Conservation (phyloP, 2,329 filamentous ascomycete species). For the Clarireedia homoeocarpa region DNA sequence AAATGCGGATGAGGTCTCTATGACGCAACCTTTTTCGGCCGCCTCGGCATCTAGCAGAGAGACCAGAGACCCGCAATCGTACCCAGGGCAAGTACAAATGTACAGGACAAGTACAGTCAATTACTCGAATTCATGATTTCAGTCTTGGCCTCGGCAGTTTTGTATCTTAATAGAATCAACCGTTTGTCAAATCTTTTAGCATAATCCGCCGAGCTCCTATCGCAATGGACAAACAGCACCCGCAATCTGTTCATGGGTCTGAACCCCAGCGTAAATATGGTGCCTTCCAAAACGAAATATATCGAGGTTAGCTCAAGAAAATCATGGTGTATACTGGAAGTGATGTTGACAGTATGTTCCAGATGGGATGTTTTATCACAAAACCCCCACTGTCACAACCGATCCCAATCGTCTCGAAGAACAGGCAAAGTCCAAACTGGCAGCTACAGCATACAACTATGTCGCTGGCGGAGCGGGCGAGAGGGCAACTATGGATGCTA, state of each 20-base stretch:
- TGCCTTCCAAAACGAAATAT: conserved; percentile 21
- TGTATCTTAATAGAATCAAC: too few species aligned
- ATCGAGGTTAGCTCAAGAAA: conserved; percentile 12
- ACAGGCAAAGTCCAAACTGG: conserved; percentile 43
- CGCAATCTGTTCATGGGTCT: conserved; percentile 13
- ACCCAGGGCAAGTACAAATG: too few species aligned
- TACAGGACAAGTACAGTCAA: too few species aligned
- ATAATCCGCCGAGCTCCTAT: neutral
- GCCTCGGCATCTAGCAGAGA: too few species aligned
- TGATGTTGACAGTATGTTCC: neutral
- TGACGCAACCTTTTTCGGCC: too few species aligned
- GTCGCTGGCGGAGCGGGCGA: conserved; percentile 56
- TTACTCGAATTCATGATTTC: too few species aligned
- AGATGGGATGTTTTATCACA: conserved; percentile 41
- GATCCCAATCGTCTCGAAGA: conserved; percentile 49
- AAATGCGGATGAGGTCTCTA: too few species aligned
- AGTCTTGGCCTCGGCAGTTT: too few species aligned
- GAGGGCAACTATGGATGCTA: conserved; percentile 53
- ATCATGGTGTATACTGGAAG: neutral
- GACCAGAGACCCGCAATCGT: too few species aligned
- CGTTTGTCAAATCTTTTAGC: neutral
- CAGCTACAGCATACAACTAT: conserved; percentile 47
- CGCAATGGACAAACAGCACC: conserved; percentile 16
- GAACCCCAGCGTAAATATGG: conserved; percentile 18
- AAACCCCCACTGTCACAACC: conserved; percentile 47